Conservation (phyloP, 148 eudicot genomes). For the Polygonum aviculare region DNA sequence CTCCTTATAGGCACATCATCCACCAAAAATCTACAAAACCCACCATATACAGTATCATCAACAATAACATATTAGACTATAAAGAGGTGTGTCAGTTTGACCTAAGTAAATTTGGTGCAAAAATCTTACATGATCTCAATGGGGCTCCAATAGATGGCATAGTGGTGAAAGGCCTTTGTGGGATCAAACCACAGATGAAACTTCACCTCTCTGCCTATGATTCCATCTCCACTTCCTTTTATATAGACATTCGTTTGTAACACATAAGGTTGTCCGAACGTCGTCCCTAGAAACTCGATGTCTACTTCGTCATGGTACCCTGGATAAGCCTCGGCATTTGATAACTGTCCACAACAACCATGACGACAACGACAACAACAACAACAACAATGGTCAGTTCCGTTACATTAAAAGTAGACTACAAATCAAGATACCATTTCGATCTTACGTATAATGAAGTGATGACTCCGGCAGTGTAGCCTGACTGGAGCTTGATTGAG, state of each 20-base stretch:
- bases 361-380: too few relatives aligned
- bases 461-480: slow-evolving; percentile 96
- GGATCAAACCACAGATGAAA: slow-evolving; percentile 97
- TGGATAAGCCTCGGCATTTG: slow-evolving; percentile 78
- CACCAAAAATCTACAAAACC: slow-evolving; percentile 67
- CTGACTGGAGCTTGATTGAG: slow-evolving; percentile 72
- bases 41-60: not conserved
- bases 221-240: slow-evolving; percentile 91
- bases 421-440: not conserved
- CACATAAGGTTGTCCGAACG: slow-evolving; percentile 82
- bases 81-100: too few relatives aligned
- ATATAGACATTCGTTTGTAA: slow-evolving; percentile 86
- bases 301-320: slow-evolving; percentile 92
- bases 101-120: not conserved
- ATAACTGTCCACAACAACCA: slow-evolving; percentile 38
- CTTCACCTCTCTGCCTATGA: slow-evolving; percentile 89
- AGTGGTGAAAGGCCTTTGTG: slow-evolving; percentile 71
- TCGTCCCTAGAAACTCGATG: slow-evolving; percentile 89
- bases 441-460: slow-evolving; percentile 79
- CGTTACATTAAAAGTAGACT: too few relatives aligned
- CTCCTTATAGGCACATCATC: slow-evolving; percentile 91
- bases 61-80: not conserved
- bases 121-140: slow-evolving; percentile 69
- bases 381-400: too few relatives aligned
- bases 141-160: slow-evolving; percentile 84